Conservation (phyloP, 805 yeast species). For the Cyberlindnera euphorbiae region DNA sequence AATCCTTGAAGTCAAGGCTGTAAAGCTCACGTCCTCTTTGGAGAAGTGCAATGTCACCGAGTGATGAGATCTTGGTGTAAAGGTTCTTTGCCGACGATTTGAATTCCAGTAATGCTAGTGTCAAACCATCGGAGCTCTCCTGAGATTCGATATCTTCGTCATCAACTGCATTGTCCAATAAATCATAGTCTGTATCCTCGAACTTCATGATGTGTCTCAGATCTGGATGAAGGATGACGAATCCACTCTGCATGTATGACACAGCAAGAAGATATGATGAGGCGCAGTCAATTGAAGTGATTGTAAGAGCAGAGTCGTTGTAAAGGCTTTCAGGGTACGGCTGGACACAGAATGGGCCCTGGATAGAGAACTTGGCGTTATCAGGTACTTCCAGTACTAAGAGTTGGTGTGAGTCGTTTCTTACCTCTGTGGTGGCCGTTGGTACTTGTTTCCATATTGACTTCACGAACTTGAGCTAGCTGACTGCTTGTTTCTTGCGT, state of each 20-base stretch:
- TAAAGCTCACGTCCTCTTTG: slow-evolving; percentile 11
- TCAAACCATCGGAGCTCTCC: background rate
- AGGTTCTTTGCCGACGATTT: slow-evolving; percentile 4
- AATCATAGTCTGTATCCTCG: slow-evolving; percentile 18
- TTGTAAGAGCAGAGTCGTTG: slow-evolving; percentile 36
- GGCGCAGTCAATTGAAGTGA: slow-evolving; percentile 27
- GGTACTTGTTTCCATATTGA: slow-evolving; percentile 29
- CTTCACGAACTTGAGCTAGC: slow-evolving; percentile 34
- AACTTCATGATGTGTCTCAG: slow-evolving; percentile 32
- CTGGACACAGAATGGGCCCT: slow-evolving; percentile 50
- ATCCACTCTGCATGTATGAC: slow-evolving; percentile 28
- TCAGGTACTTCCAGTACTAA: slow-evolving; percentile 21
- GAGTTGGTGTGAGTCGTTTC: slow-evolving; percentile 19
- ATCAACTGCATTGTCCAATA: slow-evolving; percentile 13
- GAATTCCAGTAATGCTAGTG: slow-evolving; percentile 9
- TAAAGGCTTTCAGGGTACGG: slow-evolving; percentile 56
- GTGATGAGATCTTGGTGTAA: background rate
- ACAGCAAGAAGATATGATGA: slow-evolving; percentile 23
- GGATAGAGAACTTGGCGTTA: slow-evolving; percentile 23
- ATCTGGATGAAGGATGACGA: slow-evolving; percentile 29
- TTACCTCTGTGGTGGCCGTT: slow-evolving; percentile 14
- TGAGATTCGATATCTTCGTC: background rate
- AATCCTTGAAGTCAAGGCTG: slow-evolving; percentile 5
- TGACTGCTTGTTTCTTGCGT: slow-evolving; percentile 19
- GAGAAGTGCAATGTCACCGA: background rate